Conservation (phyloP, 192 early-diverging fungal species). For the Chytriomyces hyalinus region DNA sequence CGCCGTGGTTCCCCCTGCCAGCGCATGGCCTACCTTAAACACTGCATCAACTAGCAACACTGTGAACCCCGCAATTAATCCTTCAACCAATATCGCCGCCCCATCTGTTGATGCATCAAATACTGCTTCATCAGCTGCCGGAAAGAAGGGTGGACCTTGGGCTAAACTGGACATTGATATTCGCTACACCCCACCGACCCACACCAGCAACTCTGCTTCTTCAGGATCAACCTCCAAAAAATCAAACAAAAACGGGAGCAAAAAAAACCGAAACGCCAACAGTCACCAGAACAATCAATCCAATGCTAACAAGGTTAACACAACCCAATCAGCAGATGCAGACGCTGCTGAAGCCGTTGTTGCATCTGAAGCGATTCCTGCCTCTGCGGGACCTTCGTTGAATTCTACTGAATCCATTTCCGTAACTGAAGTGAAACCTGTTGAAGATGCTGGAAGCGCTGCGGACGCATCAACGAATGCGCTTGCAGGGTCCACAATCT, state of each 20-base stretch:
- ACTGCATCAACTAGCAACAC: slow-evolving; percentile 1
- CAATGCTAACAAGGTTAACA: too few species aligned
- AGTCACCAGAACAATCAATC: too few species aligned
- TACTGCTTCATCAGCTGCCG: background rate
- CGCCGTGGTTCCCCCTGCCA: slow-evolving; percentile 3
- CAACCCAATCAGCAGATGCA: background rate
- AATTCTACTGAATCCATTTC: too few species aligned
- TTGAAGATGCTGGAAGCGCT: too few species aligned
- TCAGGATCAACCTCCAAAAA: background rate
- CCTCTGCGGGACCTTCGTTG: too few species aligned
- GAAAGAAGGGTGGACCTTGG: slow-evolving; percentile 44
- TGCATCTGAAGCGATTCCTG: background rate
- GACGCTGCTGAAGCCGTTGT: background rate
- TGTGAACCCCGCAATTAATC: background rate
- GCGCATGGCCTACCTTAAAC: slow-evolving; percentile 42
- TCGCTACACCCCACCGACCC: slow-evolving; percentile 40
- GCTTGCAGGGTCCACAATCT: too few species aligned
- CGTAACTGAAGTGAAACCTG: too few species aligned
- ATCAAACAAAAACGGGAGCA: background rate
- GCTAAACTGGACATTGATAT: slow-evolving; percentile 52
- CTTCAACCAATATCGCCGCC: background rate
- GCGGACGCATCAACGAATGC: too few species aligned
- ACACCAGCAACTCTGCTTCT: background rate
- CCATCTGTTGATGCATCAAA: background rate
- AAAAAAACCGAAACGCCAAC: background rate